These are phyloP conservation scores for Urostyla sp. DNA, from an alignment of 73 alveolate species.

Conservation along the genomic window DNA sequence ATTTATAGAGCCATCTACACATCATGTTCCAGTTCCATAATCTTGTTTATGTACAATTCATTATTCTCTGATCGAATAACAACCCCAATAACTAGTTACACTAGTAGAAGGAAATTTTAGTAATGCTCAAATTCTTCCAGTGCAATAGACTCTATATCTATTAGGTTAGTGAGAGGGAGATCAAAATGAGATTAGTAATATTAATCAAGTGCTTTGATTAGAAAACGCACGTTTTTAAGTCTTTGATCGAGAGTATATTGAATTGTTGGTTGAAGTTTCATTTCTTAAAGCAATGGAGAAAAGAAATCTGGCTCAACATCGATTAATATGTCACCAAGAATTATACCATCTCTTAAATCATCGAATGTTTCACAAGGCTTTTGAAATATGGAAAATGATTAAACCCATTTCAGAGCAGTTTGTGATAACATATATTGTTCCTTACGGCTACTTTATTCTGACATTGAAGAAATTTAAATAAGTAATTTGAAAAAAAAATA, in stretches of 20 bases:
- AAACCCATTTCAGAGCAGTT: too few relatives aligned
- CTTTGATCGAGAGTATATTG: slow-evolving; percentile 8
- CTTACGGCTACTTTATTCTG: too few relatives aligned
- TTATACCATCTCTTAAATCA: slow-evolving; percentile 18
- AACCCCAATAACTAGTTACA: slow-evolving; percentile 17
- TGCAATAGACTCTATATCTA: slow-evolving; percentile 11
- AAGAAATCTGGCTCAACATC: slow-evolving; percentile 31
- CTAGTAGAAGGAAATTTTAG: neutral
- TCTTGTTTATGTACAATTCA: slow-evolving; percentile 23
- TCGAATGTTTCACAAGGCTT: slow-evolving; percentile 29
- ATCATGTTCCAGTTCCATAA: slow-evolving; percentile 32
- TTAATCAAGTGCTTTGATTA: neutral
- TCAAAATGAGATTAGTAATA: neutral
- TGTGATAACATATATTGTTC: too few relatives aligned
- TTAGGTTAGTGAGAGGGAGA: neutral
- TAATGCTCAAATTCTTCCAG: neutral
- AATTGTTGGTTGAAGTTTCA: neutral
- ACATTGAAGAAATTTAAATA: too few relatives aligned
- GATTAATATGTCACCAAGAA: slow-evolving; percentile 22
- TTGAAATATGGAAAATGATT: slow-evolving; percentile 18
- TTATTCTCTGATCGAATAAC: slow-evolving; percentile 13
- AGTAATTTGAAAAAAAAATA: too few relatives aligned
- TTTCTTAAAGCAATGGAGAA: neutral
- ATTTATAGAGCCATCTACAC: neutral
- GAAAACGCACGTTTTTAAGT: neutral